These are phyloP conservation scores for Gonapodya prolifera DNA, from an alignment of 192 early-diverging fungal species.

Conservation along the genomic window DNA sequence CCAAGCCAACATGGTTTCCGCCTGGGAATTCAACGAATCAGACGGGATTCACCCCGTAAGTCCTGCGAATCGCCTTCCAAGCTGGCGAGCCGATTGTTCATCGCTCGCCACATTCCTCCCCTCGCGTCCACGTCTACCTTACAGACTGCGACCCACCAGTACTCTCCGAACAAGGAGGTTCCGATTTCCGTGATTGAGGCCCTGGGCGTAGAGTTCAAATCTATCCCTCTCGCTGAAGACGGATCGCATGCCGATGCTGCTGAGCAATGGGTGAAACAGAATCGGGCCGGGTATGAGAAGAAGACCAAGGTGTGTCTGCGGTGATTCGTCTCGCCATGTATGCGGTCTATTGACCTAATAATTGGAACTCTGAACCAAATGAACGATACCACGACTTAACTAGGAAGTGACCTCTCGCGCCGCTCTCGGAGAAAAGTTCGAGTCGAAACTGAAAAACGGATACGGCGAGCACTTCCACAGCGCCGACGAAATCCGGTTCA, in stretches of 20 bases:
- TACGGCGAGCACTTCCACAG: not conserved
- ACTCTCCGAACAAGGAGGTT: not conserved
- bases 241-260: not conserved
- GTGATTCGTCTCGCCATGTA: not conserved
- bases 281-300: not conserved
- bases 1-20: not conserved
- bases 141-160: not conserved
- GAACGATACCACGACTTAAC: not conserved
- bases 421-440: not conserved
- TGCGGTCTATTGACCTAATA: not conserved
- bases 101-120: not conserved
- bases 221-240: not conserved
- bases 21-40: not conserved
- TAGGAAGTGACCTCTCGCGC: not conserved
- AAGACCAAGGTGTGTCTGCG: not conserved
- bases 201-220: not conserved
- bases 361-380: not conserved
- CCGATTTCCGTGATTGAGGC: not conserved
- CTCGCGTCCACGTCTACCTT: not conserved
- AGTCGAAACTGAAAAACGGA: not conserved
- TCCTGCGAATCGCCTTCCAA: not conserved
- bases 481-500: not conserved
- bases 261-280: not conserved
- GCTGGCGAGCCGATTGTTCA: not conserved
- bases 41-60: not conserved